Percentiles rank a stretch among this genome's conserved stretches.
Conservation (phyloP, 2,329 filamentous ascomycete genomes). For the Alternaria sp. region DNA sequence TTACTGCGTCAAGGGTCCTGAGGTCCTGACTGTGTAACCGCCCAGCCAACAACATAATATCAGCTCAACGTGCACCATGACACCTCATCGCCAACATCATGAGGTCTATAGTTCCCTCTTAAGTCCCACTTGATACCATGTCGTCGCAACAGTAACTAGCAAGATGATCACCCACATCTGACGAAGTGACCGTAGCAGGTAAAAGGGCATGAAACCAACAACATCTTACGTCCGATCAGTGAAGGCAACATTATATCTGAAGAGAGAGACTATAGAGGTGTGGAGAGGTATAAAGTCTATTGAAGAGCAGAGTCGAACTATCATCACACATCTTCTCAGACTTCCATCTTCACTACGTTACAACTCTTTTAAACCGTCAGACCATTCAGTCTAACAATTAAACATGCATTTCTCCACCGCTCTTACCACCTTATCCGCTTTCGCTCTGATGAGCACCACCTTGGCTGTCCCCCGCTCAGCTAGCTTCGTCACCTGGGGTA, state of each 20-base stretch:
- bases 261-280: not conserved
- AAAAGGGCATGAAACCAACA: not conserved
- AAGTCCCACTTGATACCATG: not conserved
- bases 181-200: not conserved
- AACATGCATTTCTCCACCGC: not conserved
- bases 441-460: not conserved
- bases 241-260: not conserved
- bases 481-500: too few species aligned
- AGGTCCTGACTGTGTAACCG: not conserved
- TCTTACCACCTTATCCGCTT: not conserved
- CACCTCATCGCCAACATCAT: not conserved
- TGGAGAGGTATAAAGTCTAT: not conserved
- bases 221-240: not conserved
- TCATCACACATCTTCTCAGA: not conserved
- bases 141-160: not conserved
- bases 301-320: too few species aligned
- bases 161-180: not conserved
- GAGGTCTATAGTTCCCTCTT: not conserved
- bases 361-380: not conserved
- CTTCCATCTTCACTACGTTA: not conserved
- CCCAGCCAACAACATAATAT: not conserved
- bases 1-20: not conserved
- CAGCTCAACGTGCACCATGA: not conserved
- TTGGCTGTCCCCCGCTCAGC: too few species aligned
- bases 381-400: not conserved